A percentile compares a stretch with the other conserved stretches of the same genome.
phyloP scores from a whole-genome alignment of 106 monocot species.

The Acorus gramineus region DNA sequence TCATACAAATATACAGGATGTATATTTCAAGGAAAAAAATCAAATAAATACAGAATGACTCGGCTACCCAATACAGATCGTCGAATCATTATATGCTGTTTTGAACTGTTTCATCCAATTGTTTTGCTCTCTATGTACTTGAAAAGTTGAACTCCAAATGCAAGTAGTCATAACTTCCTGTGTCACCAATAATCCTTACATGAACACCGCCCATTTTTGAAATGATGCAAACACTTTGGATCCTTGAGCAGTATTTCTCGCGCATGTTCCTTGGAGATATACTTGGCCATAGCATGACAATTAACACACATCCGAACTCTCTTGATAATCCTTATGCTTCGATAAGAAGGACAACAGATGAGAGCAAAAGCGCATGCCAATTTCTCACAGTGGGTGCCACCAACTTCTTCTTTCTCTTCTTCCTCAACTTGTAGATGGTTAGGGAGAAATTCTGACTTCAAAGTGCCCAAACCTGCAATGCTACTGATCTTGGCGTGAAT shows the following conservation, averaged over 20 bases:
- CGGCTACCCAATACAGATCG: too few relatives aligned
- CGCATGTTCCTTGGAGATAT: slow-evolving; percentile 30
- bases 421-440: slow-evolving; percentile 23
- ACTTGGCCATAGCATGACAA: slow-evolving; percentile 56
- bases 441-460: background rate
- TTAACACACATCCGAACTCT: slow-evolving; percentile 43
- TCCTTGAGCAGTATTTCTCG: slow-evolving; percentile 71
- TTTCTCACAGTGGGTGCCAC: slow-evolving; percentile 60
- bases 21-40: too few relatives aligned
- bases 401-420: slow-evolving; percentile 43
- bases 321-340: slow-evolving; percentile 56
- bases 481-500: slow-evolving; percentile 20
- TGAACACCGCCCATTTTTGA: slow-evolving; percentile 71
- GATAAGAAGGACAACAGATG: slow-evolving; percentile 12
- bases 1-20: too few relatives aligned
- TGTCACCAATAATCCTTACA: slow-evolving; percentile 83
- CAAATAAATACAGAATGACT: too few relatives aligned
- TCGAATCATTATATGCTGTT: too few relatives aligned
- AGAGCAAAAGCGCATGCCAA: slow-evolving; percentile 55
- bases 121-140: too few relatives aligned
- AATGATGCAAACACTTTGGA: slow-evolving; percentile 62
- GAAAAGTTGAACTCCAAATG: too few relatives aligned
- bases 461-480: slow-evolving; percentile 10
- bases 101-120: too few relatives aligned
- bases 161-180: too few relatives aligned